Percentiles rank a stretch among this genome's conserved stretches.
These are phyloP conservation scores for Cyberlindnera americana DNA, from an alignment of 805 yeast genomes.

Conservation along the genomic window DNA sequence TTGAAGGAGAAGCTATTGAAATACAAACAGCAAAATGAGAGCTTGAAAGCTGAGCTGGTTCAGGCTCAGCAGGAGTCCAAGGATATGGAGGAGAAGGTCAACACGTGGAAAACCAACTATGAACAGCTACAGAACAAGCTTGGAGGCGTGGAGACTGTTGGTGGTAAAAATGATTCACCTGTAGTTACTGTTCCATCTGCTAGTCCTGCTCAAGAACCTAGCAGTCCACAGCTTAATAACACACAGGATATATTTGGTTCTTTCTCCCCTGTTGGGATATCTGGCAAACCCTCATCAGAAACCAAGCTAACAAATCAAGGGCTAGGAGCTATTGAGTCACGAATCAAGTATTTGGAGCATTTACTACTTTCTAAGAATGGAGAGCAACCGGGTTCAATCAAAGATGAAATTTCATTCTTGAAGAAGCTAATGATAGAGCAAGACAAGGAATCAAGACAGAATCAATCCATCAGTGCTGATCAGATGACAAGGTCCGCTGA, in stretches of 20 bases:
- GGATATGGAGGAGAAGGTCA: slow-evolving; percentile 11
- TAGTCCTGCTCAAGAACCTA: too few relatives aligned
- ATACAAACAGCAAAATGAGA: slow-evolving; percentile 32
- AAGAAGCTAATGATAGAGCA: slow-evolving; percentile 12
- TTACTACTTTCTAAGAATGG: slow-evolving; percentile 10
- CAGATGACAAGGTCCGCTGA: too few relatives aligned
- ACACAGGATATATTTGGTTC: slow-evolving; percentile 18
- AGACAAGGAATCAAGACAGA: background rate
- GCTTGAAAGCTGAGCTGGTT: slow-evolving; percentile 17
- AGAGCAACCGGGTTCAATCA: slow-evolving; percentile 17
- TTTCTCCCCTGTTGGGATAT: background rate
- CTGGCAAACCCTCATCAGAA: background rate
- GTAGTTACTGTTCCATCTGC: too few relatives aligned
- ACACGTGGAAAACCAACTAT: slow-evolving; percentile 20
- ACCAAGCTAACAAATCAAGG: slow-evolving; percentile 1
- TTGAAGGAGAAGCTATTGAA: slow-evolving; percentile 34
- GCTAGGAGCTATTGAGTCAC: slow-evolving; percentile 4
- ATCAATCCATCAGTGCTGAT: background rate
- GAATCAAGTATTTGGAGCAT: slow-evolving; percentile 13
- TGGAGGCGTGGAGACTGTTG: background rate
- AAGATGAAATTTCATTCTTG: slow-evolving; percentile 22
- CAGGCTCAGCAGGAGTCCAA: slow-evolving; percentile 11
- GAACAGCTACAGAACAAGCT: slow-evolving; percentile 24
- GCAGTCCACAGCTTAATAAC: slow-evolving; percentile 4
- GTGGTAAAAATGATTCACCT: too few relatives aligned